Evolutionary conservation across 441 rosid genomes (phyloP).

Genomic region (Euphorbia corollata): DNA sequence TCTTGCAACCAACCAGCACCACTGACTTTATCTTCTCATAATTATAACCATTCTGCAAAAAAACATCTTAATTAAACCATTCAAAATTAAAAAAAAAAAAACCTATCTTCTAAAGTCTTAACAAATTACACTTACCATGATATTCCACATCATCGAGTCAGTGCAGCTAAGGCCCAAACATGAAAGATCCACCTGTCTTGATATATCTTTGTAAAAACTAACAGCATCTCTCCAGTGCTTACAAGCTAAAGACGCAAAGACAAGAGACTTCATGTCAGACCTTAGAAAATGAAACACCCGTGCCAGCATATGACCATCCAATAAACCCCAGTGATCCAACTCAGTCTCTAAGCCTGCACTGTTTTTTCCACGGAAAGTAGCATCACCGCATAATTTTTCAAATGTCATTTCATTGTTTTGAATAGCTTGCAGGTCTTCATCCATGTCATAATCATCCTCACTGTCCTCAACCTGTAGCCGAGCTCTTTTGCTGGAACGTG

Average conservation of each 20-base stretch:
- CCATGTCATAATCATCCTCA: conserved; percentile 55
- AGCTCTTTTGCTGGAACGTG: conserved; percentile 67
- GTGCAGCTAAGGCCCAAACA: conserved; percentile 68
- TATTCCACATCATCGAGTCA: conserved; percentile 50
- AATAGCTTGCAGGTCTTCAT: conserved; percentile 39
- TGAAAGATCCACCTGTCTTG: conserved; percentile 75
- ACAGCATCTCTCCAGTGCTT: conserved; percentile 88
- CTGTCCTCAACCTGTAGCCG: conserved; percentile 60
- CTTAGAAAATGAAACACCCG: conserved; percentile 82
- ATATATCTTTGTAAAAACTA: conserved; percentile 64
- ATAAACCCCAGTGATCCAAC: conserved; percentile 66
- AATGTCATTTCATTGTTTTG: conserved; percentile 50
- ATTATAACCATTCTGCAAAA: conserved; percentile 74
- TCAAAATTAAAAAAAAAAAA: background rate
- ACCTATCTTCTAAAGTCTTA: background rate
- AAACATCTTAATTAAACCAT: conserved; percentile 25
- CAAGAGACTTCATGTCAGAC: conserved; percentile 70
- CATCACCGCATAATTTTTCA: conserved; percentile 75
- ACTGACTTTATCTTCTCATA: conserved; percentile 65
- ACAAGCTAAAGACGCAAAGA: conserved; percentile 79
- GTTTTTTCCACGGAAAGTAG: conserved; percentile 44
- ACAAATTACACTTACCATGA: conserved; percentile 51
- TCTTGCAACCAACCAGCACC: conserved; percentile 76
- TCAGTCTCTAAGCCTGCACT: conserved; percentile 33
- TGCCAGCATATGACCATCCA: conserved; percentile 73